Percentiles rank a stretch among this genome's conserved stretches.
Conservation (phyloP, 2,329 filamentous ascomycete genomes). For the Sarocladiaceae sp. region DNA sequence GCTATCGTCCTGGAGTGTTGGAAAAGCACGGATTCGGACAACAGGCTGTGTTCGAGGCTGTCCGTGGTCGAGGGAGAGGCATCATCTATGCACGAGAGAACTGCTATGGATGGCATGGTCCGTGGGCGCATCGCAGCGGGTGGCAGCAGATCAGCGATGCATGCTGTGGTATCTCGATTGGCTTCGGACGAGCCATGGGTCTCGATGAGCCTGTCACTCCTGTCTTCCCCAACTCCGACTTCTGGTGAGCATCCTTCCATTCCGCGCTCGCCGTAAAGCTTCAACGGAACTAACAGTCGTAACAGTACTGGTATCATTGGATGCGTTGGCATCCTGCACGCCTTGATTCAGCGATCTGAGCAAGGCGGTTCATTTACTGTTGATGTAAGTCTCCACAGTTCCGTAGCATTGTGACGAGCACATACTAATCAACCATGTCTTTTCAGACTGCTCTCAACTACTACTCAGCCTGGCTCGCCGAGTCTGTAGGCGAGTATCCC, state of each 20-base stretch:
- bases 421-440: neutral
- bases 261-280: no score
- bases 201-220: neutral
- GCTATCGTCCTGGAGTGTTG: conserved; percentile 43
- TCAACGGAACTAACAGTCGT: neutral
- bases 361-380: neutral
- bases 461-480: neutral
- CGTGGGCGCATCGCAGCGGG: conserved; percentile 39
- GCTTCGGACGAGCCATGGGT: neutral
- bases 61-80: neutral
- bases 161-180: conserved; percentile 22
- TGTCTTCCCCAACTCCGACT: neutral
- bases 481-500: neutral
- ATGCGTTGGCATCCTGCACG: neutral
- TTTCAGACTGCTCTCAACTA: neutral
- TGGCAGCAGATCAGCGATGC: conserved; percentile 50
- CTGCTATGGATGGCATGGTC: conserved; percentile 49
- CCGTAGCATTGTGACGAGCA: no score
- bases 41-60: conserved; percentile 25
- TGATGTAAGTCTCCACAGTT: neutral
- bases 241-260: neutral
- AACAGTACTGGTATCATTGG: neutral
- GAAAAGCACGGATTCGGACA: conserved; percentile 41
- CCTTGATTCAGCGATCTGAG: neutral
- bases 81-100: conserved; percentile 44